These are phyloP conservation scores for Phytophthora capsici DNA, from an alignment of 352 stramenopile species.

Conservation along the genomic window DNA sequence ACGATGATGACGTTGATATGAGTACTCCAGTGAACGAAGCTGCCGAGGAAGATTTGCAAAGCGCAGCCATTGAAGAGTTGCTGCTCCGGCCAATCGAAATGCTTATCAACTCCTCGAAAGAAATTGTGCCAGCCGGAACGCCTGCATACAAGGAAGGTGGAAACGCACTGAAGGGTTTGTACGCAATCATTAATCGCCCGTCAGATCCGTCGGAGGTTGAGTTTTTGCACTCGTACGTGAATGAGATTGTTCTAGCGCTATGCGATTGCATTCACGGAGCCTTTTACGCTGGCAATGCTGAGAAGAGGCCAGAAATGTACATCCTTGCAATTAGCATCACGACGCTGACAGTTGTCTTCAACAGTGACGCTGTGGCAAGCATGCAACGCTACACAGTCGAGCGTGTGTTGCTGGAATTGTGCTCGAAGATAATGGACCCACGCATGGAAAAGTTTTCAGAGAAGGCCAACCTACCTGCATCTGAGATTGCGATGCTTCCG, in stretches of 20 bases:
- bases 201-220: constrained; percentile 59
- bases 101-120: constrained; percentile 64
- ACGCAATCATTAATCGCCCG: constrained; percentile 74
- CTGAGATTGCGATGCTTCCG: constrained; percentile 48
- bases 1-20: constrained; percentile 73
- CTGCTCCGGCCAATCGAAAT: constrained; percentile 71
- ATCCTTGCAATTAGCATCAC: constrained; percentile 79
- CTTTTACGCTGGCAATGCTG: constrained; percentile 65
- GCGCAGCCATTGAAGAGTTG: constrained; percentile 53
- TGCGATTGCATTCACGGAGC: constrained; percentile 80
- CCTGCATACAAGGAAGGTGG: constrained; percentile 65
- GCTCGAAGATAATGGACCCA: constrained; percentile 76
- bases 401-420: constrained; percentile 76
- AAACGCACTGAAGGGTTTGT: constrained; percentile 82
- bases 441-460: constrained; percentile 67
- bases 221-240: constrained; percentile 80
- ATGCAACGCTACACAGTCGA: constrained; percentile 83
- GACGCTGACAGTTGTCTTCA: constrained; percentile 68
- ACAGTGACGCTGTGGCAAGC: constrained; percentile 57
- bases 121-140: constrained; percentile 67
- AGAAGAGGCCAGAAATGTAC: constrained; percentile 71
- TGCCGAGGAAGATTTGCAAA: constrained; percentile 18
- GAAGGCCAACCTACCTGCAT: constrained; percentile 43
- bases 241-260: constrained; percentile 76
- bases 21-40: constrained; percentile 25